Percentiles rank a stretch among this genome's conserved stretches.
Evolutionary conservation across 305 asterid species (phyloP).

Genomic region (Striga hermonthica): DNA sequence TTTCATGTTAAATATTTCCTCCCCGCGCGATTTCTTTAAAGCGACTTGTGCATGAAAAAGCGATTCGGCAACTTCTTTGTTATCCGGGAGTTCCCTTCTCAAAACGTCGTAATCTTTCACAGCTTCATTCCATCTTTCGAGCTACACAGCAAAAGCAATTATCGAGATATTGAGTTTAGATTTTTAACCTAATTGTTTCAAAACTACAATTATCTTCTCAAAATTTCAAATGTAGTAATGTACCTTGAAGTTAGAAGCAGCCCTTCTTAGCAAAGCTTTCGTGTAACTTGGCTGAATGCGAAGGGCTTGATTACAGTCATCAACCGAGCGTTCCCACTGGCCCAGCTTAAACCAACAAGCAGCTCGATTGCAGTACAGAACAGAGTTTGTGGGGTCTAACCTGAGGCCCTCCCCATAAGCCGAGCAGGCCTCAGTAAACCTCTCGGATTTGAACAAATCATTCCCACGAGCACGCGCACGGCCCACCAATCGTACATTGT

Average conservation of each 20-base stretch:
- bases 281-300: conserved; percentile 66
- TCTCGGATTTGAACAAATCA: conserved; percentile 79
- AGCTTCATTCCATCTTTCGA: conserved; percentile 83
- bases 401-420: conserved; percentile 88
- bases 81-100: conserved; percentile 61
- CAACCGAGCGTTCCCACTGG: conserved; percentile 70
- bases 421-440: conserved; percentile 88
- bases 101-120: conserved; percentile 75
- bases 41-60: conserved; percentile 76
- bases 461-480: conserved; percentile 90
- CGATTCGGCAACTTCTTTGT: conserved; percentile 76
- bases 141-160: conserved; percentile 39
- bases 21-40: conserved; percentile 72
- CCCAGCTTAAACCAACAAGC: conserved; percentile 96
- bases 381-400: conserved; percentile 72
- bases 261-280: conserved; percentile 89
- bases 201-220: not conserved
- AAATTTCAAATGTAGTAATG: not conserved
- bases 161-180: not conserved
- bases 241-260: conserved; percentile 84
- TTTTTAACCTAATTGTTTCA: conserved; percentile 1
- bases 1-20: conserved; percentile 69
- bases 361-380: conserved; percentile 91
- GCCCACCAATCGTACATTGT: conserved; percentile 57
- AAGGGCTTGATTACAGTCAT: conserved; percentile 86